Conservation (phyloP, 2,329 filamentous ascomycete genomes). For the Colletotrichum cordylinicola region DNA sequence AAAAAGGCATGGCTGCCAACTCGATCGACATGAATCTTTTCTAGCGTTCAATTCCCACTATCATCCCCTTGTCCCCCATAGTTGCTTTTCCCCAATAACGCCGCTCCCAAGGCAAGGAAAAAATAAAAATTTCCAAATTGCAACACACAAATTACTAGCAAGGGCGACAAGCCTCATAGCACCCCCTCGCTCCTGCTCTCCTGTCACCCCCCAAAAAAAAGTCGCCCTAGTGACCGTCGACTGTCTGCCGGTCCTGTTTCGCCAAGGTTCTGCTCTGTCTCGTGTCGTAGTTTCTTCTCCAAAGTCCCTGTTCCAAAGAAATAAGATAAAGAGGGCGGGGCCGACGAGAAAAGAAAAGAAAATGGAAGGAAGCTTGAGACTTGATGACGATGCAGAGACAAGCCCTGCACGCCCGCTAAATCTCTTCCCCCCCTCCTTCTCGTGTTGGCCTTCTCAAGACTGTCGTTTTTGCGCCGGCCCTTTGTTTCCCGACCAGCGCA, state of each 20-base stretch:
- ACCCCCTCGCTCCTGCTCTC: not conserved
- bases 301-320: not conserved
- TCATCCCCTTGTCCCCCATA: not conserved
- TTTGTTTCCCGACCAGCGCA: not conserved
- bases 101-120: not conserved
- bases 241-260: conserved; percentile 11
- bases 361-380: not conserved
- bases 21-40: not conserved
- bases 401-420: not conserved
- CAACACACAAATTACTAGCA: conserved; percentile 9
- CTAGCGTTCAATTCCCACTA: not conserved
- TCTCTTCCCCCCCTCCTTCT: not conserved
- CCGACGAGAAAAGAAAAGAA: not conserved
- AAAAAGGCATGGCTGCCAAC: not conserved
- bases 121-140: conserved; percentile 1
- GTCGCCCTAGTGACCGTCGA: not conserved
- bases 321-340: not conserved
- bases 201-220: not conserved
- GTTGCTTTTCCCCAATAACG: conserved; percentile 17
- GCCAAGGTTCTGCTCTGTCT: conserved; percentile 20
- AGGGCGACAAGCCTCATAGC: not conserved
- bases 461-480: not conserved
- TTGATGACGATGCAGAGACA: not conserved
- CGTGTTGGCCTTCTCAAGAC: not conserved
- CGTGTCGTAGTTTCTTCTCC: conserved; percentile 18